Base-by-base conservation (phyloP, 495 filamentous ascomycete species). In the Aspergillus sparsus region DNA sequence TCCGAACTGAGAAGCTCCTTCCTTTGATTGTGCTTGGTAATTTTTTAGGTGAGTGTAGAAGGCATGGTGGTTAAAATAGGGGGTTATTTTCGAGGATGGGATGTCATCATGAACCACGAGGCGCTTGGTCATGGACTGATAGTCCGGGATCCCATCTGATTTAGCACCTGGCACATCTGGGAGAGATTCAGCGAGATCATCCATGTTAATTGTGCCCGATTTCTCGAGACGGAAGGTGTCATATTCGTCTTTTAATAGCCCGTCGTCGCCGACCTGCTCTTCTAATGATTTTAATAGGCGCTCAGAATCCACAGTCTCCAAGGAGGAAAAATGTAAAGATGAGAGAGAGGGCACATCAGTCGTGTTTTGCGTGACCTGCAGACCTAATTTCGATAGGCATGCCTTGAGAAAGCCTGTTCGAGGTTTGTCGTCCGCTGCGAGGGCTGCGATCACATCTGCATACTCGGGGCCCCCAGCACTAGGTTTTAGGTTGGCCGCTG, bases 1-100 rank as follows among this genome's bases (percentile, higher is more conserved):
- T 6, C 95, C 95, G 78, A 95, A 97, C 32, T 80, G 72, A 3
- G 81, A 76, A 0, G 85, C 82, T 2, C 82, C 80, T 46, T 78
- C 78, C 53, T 63, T 63, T 61, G 80, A 78, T 54, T 82, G 70
- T n/a, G 76, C 63, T 68, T 87, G 83, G 66, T 91, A 95, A 16
- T 86, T 72, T 2, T 75, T 71, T 6, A 98, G 77, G 61, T 89
- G 89, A 13, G 85, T 78, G 68, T 87, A 97, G 70, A 84, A 98
- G 5, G 86, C 80, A 58, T 87, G 71, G 67, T 98, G 92, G 64
- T 94, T 90, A 76, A 98, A 97, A 66, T 87, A 89, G 0, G 94
- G 93, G 0, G 92, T 97, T 44, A 89, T 83, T 68, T 89, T 89
- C 12, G 80, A 80, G 33, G 85, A 78, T 7, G 93, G 93, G 55